Evolutionary conservation across 2,329 filamentous ascomycete species (phyloP).

Genomic region (Chalara sp.): DNA sequence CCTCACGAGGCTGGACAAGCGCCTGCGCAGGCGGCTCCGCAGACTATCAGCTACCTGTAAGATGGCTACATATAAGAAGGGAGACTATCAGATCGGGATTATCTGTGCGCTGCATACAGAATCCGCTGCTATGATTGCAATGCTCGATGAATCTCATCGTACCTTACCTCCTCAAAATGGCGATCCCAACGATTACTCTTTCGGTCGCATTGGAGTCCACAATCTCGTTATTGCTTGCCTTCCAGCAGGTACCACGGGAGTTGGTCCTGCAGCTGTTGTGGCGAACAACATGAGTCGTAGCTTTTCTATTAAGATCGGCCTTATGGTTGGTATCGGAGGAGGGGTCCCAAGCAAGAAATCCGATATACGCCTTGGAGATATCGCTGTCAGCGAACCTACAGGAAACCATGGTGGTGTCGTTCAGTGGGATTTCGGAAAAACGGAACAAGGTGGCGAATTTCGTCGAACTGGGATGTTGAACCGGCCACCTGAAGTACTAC

Average conservation of each 20-base stretch:
- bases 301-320: constrained; percentile 20
- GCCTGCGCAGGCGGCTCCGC: too few species aligned
- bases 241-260: constrained; percentile 27
- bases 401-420: constrained; percentile 8
- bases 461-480: constrained; percentile 4
- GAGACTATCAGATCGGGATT: constrained; percentile 5
- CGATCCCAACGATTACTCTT: constrained; percentile 20
- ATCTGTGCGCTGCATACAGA: constrained; percentile 4
- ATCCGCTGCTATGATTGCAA: constrained; percentile 9
- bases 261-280: constrained; percentile 26
- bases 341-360: constrained; percentile 11
- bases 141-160: constrained; percentile 18
- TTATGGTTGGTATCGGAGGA: constrained; percentile 14
- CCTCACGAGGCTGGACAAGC: too few species aligned
- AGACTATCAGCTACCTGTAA: too few species aligned
- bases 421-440: constrained; percentile 16
- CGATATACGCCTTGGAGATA: constrained; percentile 14
- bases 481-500: constrained; percentile 6
- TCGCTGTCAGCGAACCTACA: constrained; percentile 10
- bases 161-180: neutral
- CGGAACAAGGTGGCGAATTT: constrained; percentile 2
- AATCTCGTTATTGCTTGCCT: constrained; percentile 23
- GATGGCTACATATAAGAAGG: constrained; percentile 12
- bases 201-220: constrained; percentile 19
- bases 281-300: constrained; percentile 24